phyloP scores from a whole-genome alignment of 2,329 filamentous ascomycete genomes.

The Ustulina deusta region DNA sequence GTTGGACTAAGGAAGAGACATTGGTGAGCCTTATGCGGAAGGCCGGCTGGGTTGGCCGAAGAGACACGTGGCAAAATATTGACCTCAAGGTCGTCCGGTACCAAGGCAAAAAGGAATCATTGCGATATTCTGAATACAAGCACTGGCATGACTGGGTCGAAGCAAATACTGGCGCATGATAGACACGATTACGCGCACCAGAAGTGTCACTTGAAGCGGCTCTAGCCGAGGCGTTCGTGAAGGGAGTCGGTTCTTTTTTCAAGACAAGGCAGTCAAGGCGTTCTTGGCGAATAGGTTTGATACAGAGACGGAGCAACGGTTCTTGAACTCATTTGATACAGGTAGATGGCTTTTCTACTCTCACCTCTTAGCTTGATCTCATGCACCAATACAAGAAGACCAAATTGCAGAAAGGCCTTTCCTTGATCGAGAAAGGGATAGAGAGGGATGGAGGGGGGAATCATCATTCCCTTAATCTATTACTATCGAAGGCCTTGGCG shows the following conservation, averaged over 20 bases:
- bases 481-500: neutral
- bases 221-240: constrained; percentile 23
- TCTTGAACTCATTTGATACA: constrained; percentile 36
- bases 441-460: neutral
- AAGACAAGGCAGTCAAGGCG: constrained; percentile 24
- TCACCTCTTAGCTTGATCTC: constrained; percentile 27
- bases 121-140: constrained; percentile 80
- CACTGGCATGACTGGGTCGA: constrained; percentile 82
- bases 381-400: constrained; percentile 23
- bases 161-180: constrained; percentile 43
- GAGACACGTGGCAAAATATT: constrained; percentile 82
- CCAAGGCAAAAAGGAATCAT: constrained; percentile 81
- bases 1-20: constrained; percentile 94
- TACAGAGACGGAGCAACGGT: constrained; percentile 19
- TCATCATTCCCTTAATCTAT: neutral
- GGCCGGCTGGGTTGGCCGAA: constrained; percentile 89
- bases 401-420: constrained; percentile 1
- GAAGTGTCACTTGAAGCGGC: constrained; percentile 20
- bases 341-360: constrained; percentile 39
- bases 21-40: constrained; percentile 92
- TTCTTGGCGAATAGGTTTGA: constrained; percentile 26
- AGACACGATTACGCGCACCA: constrained; percentile 30
- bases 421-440: neutral
- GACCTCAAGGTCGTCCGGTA: constrained; percentile 85
- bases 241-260: neutral